Base-by-base conservation (phyloP, 108 stramenopile genomes). In the Fragilaria radians region DNA sequence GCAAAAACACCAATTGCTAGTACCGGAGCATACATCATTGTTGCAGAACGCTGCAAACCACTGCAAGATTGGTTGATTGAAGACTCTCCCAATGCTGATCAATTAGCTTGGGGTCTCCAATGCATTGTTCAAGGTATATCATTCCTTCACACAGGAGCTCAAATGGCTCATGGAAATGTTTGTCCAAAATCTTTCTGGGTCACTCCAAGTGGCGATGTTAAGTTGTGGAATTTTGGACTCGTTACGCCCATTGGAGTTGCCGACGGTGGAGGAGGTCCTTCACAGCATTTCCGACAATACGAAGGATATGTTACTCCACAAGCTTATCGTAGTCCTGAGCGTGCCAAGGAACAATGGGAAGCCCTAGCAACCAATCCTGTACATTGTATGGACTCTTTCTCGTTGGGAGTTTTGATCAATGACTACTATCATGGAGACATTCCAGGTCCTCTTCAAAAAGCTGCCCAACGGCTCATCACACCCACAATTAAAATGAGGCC, bases 171-270 rank as follows among this genome's bases (percentile, higher is more conserved):
- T 68, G 85, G 87, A 17, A 81, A 74, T 54, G 45, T 94, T 5
- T 73, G 65, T 46, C 87, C 86, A 4, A 58, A 69, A 17, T 73
- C 82, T 11, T 72, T 88, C 33, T 94, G 71, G 55, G 93, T 94
- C 11, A 94, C 89, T 5, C 78, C 71, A 14, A 66, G 76, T 28
- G 93, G 92, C 11, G 93, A 94, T 62, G 89, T 88, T 61, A 94
- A 94, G 60, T 58, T 94, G 14, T 88, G 81, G 63, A 83, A 81
- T 32, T 94, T 87, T 68, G 72, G 70, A 50, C 46, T 93, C 0
- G 58, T 74, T n/a, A 85, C 83, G 1, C 77, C 79, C 23, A 50
- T 85, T 32, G 80, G 81, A 9, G 67, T 73, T 32, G 70, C 65
- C 22, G 67, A 72, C 32, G 78, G 67, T 21, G 63, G 62, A 1